These are phyloP conservation scores for Claviceps fusiformis DNA, from an alignment of 2,329 filamentous ascomycete genomes.

Conservation along the genomic window DNA sequence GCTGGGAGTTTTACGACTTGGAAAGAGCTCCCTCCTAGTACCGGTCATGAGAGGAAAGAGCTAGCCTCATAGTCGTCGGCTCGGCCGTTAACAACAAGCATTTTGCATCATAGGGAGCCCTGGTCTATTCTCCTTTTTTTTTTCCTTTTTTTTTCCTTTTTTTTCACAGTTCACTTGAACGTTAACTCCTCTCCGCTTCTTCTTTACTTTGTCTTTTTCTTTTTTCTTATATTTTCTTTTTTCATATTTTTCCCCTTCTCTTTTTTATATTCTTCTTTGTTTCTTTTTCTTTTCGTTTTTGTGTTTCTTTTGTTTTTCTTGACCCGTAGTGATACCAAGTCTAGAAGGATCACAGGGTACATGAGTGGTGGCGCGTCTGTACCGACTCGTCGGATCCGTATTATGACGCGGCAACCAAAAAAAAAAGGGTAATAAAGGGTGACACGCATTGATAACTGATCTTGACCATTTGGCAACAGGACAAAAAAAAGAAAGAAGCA, in stretches of 20 bases:
- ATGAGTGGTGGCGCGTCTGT: conserved; percentile 3
- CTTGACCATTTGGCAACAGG: neutral
- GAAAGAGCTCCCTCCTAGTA: conserved; percentile 14
- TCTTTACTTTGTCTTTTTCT: too few species aligned
- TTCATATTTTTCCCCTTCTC: neutral
- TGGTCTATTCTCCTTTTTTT: neutral
- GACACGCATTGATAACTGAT: neutral
- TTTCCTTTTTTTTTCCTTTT: neutral
- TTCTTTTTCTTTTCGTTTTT: neutral
- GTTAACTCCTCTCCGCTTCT: too few species aligned
- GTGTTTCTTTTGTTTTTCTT: conserved; percentile 1
- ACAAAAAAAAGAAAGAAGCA: neutral
- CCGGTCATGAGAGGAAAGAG: neutral
- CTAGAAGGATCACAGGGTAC: conserved; percentile 9
- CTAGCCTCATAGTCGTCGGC: neutral
- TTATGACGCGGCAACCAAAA: conserved; percentile 1
- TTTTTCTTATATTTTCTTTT: too few species aligned
- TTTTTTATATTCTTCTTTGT: neutral
- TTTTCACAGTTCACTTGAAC: too few species aligned
- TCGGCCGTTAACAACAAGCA: neutral
- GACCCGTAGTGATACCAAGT: conserved; percentile 14
- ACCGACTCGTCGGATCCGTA: neutral
- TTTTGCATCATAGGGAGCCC: neutral
- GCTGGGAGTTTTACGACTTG: conserved; percentile 54
- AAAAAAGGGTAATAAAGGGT: neutral